Evolutionary conservation across 2,329 filamentous ascomycete species (phyloP).

Genomic region (Blastomyces gilchristii): DNA sequence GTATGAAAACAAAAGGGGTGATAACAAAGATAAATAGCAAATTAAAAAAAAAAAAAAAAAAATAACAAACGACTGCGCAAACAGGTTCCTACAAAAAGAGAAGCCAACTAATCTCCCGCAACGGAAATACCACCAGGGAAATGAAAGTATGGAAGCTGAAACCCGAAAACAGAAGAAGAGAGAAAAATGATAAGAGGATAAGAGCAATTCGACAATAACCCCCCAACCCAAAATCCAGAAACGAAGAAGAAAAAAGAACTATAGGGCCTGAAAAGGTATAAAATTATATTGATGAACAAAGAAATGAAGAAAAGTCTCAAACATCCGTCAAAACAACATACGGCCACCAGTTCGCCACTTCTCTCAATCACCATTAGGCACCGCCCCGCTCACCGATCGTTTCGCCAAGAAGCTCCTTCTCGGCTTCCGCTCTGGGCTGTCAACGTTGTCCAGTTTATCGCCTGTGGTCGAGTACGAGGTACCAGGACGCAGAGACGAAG

Average conservation of each 20-base stretch:
- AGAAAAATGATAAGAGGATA: not conserved
- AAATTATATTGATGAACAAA: not conserved
- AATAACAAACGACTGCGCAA: not conserved
- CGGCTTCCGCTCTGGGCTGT: slow-evolving; percentile 33
- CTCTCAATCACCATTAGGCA: slow-evolving; percentile 22
- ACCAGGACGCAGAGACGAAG: slow-evolving; percentile 24
- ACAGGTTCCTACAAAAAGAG: not conserved
- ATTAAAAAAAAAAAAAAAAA: not conserved
- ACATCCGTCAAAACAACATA: not conserved
- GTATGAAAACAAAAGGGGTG: not conserved
- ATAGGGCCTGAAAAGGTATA: slow-evolving; percentile 1
- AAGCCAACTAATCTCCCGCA: slow-evolving; percentile 6
- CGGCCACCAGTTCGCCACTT: not conserved
- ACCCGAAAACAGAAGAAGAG: not conserved
- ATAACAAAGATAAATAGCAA: not conserved
- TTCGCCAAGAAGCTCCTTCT: slow-evolving; percentile 40
- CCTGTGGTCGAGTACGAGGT: slow-evolving; percentile 27
- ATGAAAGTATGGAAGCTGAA: not conserved
- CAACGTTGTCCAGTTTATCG: slow-evolving; percentile 20
- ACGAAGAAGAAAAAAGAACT: slow-evolving; percentile 12
- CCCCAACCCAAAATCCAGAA: not conserved
- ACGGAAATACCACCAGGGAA: not conserved
- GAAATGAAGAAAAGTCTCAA: slow-evolving; percentile 1
- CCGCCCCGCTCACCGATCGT: slow-evolving; percentile 24
- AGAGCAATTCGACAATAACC: not conserved